phyloP scores from a whole-genome alignment of 768 basidiomycete genomes.

The Tylopilus intermedius region DNA sequence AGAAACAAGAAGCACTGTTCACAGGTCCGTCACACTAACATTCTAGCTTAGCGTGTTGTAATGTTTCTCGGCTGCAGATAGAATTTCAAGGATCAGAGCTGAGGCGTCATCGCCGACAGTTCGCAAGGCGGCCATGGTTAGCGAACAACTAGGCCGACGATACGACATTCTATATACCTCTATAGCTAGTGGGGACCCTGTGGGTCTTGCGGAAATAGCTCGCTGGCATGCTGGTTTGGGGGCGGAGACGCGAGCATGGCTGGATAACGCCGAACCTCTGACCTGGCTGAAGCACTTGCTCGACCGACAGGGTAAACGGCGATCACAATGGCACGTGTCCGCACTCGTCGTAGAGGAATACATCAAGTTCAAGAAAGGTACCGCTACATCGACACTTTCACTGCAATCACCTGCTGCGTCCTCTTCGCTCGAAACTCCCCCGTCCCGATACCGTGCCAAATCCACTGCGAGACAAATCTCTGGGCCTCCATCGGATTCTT shows the following conservation, averaged over 20 bases:
- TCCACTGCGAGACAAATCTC: conserved; percentile 17
- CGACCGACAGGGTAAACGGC: conserved; percentile 40
- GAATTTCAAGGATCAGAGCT: conserved; percentile 49
- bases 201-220: conserved; percentile 48
- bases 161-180: conserved; percentile 52
- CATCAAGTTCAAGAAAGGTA: conserved; percentile 37
- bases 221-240: conserved; percentile 61
- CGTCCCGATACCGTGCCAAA: conserved; percentile 11
- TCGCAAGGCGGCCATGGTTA: conserved; percentile 60
- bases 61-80: conserved; percentile 38
- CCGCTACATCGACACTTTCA: conserved; percentile 10
- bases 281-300: conserved; percentile 68
- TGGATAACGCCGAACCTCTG: conserved; percentile 65
- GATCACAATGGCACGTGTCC: conserved; percentile 59
- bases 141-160: conserved; percentile 60
- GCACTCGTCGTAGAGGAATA: conserved; percentile 70
- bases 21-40: conserved; percentile 38
- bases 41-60: not conserved
- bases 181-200: conserved; percentile 27
- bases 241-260: conserved; percentile 39
- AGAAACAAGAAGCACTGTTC: conserved; percentile 58
- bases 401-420: conserved; percentile 13
- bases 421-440: conserved; percentile 14
- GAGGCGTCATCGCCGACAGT: conserved; percentile 48
- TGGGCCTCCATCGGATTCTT: conserved; percentile 36